Evolutionary conservation across 257 asterid genomes (phyloP).

Genomic region (Solanum tarijense): DNA sequence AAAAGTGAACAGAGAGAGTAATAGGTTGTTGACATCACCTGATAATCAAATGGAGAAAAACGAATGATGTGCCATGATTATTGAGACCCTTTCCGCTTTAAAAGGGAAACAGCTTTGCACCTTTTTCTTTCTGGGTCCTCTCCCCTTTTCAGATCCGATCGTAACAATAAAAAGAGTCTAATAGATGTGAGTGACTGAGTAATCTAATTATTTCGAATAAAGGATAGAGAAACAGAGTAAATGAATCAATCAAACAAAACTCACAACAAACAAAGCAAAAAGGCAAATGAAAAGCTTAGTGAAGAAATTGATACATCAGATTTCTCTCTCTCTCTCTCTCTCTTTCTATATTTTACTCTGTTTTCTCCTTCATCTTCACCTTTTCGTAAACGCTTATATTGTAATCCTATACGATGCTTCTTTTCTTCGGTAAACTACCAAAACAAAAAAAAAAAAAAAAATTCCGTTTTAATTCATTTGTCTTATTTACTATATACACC

Average conservation of each 20-base stretch:
- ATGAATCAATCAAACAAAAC: background rate
- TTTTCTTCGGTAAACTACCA: background rate
- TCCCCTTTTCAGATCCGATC: constrained; percentile 32
- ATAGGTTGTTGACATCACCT: constrained; percentile 16
- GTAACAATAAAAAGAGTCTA: constrained; percentile 11
- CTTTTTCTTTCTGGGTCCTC: constrained; percentile 7
- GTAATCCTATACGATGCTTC: background rate
- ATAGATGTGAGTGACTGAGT: background rate
- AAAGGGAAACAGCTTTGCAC: constrained; percentile 23
- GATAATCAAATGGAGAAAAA: constrained; percentile 16
- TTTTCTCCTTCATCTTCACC: background rate
- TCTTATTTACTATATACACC: background rate
- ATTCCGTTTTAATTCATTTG: background rate
- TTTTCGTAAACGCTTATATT: constrained; percentile 1
- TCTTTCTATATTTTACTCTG: background rate
- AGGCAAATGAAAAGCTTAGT: background rate
- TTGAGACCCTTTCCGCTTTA: constrained; percentile 7
- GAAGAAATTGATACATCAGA: background rate
- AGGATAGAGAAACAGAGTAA: background rate
- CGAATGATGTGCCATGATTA: constrained; percentile 18
- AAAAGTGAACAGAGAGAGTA: background rate
- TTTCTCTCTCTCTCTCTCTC: background rate
- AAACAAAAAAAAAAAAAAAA: background rate
- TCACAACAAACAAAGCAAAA: background rate
- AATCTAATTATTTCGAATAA: background rate